Percentiles rank a stretch among this genome's conserved stretches.
Evolutionary conservation across 2,329 filamentous ascomycete species (phyloP).

Genomic region (Magnaporthiopsis rhizophila): DNA sequence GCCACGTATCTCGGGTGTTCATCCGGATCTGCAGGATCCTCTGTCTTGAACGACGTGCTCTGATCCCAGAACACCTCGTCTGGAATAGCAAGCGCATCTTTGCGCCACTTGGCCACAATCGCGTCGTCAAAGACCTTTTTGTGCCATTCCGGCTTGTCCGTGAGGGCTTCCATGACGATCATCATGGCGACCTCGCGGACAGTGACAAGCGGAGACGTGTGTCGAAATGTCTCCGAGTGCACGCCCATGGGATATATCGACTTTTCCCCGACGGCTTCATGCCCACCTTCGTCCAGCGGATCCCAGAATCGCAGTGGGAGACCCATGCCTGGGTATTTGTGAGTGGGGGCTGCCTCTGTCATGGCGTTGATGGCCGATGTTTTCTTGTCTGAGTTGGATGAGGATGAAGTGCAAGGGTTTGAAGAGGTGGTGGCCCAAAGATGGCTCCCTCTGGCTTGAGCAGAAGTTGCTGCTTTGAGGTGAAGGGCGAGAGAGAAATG

Average conservation of each 20-base stretch:
- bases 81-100: constrained; percentile 17
- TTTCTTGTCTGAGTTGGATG: not conserved
- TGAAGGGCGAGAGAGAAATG: not conserved
- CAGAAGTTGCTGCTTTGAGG: too few relatives aligned
- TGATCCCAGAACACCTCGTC: not conserved
- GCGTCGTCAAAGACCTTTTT: constrained; percentile 24
- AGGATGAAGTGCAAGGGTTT: not conserved
- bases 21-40: not conserved
- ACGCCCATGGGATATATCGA: not conserved
- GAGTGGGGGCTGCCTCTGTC: not conserved
- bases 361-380: not conserved
- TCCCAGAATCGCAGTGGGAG: constrained; percentile 8
- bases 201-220: not conserved
- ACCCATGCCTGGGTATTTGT: constrained; percentile 13
- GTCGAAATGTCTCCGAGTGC: too few relatives aligned
- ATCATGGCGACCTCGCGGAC: constrained; percentile 28
- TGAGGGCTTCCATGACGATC: constrained; percentile 24
- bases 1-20: not conserved
- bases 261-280: not conserved
- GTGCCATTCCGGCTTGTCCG: constrained; percentile 30
- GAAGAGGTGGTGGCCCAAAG: not conserved
- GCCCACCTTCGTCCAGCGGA: not conserved
- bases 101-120: constrained; percentile 25
- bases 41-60: not conserved
- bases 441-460: not conserved